Conservation (phyloP, 2,329 filamentous ascomycete species). For the Talaromyces amestolkiae region DNA sequence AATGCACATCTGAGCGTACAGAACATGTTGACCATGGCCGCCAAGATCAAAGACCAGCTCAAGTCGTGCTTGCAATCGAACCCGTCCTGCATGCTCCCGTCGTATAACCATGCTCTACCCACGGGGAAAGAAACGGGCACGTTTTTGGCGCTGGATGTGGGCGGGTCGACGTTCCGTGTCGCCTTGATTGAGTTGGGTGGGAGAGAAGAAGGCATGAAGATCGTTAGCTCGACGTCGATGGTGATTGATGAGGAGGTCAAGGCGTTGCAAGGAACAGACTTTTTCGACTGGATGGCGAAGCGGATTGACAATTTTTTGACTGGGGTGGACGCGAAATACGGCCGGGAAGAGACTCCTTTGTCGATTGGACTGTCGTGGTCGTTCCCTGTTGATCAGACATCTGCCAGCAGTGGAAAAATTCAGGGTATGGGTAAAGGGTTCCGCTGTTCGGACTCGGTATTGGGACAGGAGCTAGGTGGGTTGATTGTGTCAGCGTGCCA, state of each 20-base stretch:
- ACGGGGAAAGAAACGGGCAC: constrained; percentile 59
- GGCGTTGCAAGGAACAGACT: constrained; percentile 53
- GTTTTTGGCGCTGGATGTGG: constrained; percentile 62
- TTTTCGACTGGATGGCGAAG: constrained; percentile 67
- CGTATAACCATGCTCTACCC: constrained; percentile 61
- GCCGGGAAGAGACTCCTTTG: constrained; percentile 41
- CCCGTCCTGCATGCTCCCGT: constrained; percentile 63
- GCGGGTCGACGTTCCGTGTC: constrained; percentile 64
- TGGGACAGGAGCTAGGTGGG: constrained; percentile 59
- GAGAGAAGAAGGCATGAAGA: constrained; percentile 51
- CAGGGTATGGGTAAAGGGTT: constrained; percentile 67
- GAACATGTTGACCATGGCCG: constrained; percentile 45
- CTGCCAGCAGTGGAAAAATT: constrained; percentile 55
- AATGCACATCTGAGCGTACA: constrained; percentile 34
- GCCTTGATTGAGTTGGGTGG: constrained; percentile 58
- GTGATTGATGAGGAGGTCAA: constrained; percentile 58
- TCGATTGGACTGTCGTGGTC: constrained; percentile 65
- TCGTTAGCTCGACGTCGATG: constrained; percentile 54
- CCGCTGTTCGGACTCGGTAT: constrained; percentile 56
- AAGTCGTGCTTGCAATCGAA: constrained; percentile 54
- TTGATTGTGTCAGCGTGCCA: constrained; percentile 60
- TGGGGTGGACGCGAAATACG: constrained; percentile 41
- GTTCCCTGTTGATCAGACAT: constrained; percentile 65
- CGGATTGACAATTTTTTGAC: constrained; percentile 56
- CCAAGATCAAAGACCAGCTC: constrained; percentile 52